Evolutionary conservation across 2,329 filamentous ascomycete species (phyloP), one percentile per base, ranked within the genome.

Genomic region (Cercospora sp.): DNA sequence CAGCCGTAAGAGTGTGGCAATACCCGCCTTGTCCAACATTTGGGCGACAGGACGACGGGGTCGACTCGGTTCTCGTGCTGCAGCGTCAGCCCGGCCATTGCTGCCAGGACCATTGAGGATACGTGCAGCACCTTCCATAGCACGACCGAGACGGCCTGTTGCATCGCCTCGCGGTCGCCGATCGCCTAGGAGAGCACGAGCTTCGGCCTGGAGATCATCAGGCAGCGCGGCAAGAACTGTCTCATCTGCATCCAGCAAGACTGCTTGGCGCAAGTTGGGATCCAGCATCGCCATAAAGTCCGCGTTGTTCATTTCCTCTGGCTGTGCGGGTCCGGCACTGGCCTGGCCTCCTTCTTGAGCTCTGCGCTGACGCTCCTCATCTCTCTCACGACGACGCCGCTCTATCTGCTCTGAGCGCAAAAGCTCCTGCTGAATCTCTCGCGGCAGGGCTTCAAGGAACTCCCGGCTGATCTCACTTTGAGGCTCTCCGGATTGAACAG

Each of bases 1-100:
- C 9, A 99, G 86, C n/a, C 96, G 92, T 53, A 99, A 85, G 37
- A 99, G 84, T n/a, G 95, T 98, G 28, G 96, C 95, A 72, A 99
- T 90, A 28, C 96, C 95, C 58, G 94, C 87, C 81, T 97, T 97
- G 80, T 99, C 95, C 32, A 99, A 87, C 91, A 99, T 97, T 78
- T 99, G 95, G 26, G 97, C 91, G 67, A 96, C 91, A 24, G 92
- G 90, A 69, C 91, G 91, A 66, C 92, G 89, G 75, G 91, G 90
- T 43, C 67, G 80, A 79, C 55, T 83, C 82, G 65, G 84, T 55
- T 76, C 74, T 12, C 70, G 71, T 32, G 66, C 70, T 76, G 71
- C 81, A 74, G 57, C 66, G 6, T 66, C 63, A 28, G 49, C 66
- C 37, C 66, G 69, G 8, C 51, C 53, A 28, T 49, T 51, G 53